phyloP scores from a whole-genome alignment of 2,329 filamentous ascomycete genomes.

The Immersiporthe knoxdaviesiana region DNA sequence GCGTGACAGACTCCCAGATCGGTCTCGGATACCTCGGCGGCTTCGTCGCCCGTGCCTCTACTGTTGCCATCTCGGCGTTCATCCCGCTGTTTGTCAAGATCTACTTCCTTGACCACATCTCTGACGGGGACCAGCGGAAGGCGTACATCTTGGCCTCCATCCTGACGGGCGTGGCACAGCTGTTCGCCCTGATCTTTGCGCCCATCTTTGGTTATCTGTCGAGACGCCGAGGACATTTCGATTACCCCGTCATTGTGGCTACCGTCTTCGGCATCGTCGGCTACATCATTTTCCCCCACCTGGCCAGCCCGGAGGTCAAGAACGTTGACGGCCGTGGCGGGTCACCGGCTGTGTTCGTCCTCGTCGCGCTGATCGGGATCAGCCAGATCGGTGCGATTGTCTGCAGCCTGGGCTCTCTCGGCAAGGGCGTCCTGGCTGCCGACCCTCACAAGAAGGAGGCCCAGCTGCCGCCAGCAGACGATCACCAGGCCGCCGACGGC shows the following conservation, averaged over 20 bases:
- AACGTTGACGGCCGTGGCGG: constrained; percentile 68
- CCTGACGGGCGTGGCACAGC: constrained; percentile 85
- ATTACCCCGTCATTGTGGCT: constrained; percentile 74
- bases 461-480: constrained; percentile 24
- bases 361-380: constrained; percentile 81
- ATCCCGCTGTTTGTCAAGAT: constrained; percentile 93
- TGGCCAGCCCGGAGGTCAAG: constrained; percentile 75
- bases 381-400: constrained; percentile 97
- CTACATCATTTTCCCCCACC: constrained; percentile 75
- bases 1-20: constrained; percentile 76
- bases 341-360: constrained; percentile 69
- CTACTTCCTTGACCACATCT: constrained; percentile 75
- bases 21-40: constrained; percentile 88
- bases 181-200: constrained; percentile 81
- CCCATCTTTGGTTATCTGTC: constrained; percentile 86
- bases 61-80: constrained; percentile 92
- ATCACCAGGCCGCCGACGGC: constrained; percentile 24
- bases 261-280: constrained; percentile 76
- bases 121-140: constrained; percentile 71
- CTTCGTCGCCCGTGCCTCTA: constrained; percentile 92
- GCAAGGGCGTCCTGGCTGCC: constrained; percentile 71
- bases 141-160: constrained; percentile 89
- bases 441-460: constrained; percentile 37
- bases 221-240: constrained; percentile 67
- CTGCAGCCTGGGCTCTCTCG: constrained; percentile 87